These are phyloP conservation scores for Larix sibirica DNA, from an alignment of 83 land plant species.

Conservation along the genomic window DNA sequence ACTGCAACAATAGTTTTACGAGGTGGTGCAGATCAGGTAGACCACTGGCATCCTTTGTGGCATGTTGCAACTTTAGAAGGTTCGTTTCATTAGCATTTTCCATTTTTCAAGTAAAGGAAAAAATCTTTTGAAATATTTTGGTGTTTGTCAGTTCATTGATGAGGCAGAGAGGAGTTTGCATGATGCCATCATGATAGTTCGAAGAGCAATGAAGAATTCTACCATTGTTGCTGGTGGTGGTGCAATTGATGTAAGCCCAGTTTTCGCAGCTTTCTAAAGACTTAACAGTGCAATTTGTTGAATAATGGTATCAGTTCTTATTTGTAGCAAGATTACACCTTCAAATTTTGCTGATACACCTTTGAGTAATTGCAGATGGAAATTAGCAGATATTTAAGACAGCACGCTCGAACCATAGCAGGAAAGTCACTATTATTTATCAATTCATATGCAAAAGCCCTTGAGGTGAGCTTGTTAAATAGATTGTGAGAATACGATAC, in stretches of 20 bases:
- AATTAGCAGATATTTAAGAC: constrained; percentile 85
- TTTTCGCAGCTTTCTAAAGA: neutral
- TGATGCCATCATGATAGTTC: constrained; percentile 99
- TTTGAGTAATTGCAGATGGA: constrained; percentile 74
- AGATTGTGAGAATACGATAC: neutral
- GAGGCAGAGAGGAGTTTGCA: constrained; percentile 99
- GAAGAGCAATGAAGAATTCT: constrained; percentile 97
- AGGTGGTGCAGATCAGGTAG: constrained; percentile 99
- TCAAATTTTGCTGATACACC: neutral
- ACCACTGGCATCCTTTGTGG: neutral
- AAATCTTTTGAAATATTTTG: neutral
- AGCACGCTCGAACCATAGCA: constrained; percentile 91
- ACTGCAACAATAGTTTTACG: constrained; percentile 98
- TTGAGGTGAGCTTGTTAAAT: constrained; percentile 61
- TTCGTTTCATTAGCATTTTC: neutral
- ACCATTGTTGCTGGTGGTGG: constrained; percentile 99
- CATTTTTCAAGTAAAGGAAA: neutral
- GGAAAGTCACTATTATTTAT: constrained; percentile 96
- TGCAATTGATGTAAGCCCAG: constrained; percentile 89
- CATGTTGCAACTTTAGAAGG: neutral
- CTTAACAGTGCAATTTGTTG: neutral
- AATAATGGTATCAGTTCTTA: neutral
- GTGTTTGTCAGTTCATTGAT: constrained; percentile 80
- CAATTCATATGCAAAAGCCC: constrained; percentile 97
- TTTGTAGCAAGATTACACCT: neutral